Base-by-base conservation (phyloP, 257 asterid genomes). In the Salvia splendens region DNA sequence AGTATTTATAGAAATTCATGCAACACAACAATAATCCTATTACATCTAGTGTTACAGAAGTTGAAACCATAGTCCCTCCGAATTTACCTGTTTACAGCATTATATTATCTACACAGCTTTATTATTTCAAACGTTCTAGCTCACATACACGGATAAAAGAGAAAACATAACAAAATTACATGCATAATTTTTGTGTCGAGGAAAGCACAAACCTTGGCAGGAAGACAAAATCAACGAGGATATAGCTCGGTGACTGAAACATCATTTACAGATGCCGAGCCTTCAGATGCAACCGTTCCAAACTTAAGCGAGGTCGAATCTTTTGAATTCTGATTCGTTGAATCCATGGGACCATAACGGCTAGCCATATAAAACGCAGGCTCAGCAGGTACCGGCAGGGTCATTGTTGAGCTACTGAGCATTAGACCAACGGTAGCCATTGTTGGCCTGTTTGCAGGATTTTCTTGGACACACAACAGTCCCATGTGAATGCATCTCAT, bases 401-500 rank as follows among this genome's bases (percentile, higher is more conserved):
- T 59, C 52, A 73, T 15, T 4, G 78, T 48, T 5, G 48, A 49
- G 32, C 73, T 66, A 43, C 51, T 60, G 12, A 73, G 53, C 78
- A 73, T 67, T 8, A 51, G 17, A 40, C 50, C 36, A 52, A 73
- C 38, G 0, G 64, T 41, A 50, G 65, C 60, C 78, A 73, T 73
- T 12, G 69, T 67, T 60, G 78, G 70, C 54, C 73, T 67, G 10
- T 51, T 20, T 11, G 59, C 52, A 11, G 70, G 61, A 52, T 67
- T 60, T 52, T 67, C 73, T 67, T 73, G 74, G 52, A 67, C 70
- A 35, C 78, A 73, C 42, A 73, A 17, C 62, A 57, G 32, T 45
- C 64, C 73, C 14, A 65, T 51, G 51, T 73, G 78, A 2, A 73
- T 73, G 73, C 73, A 73, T 52, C 73, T 73, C 43, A 59, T 0